Evolutionary conservation across 805 yeast genomes (phyloP), one percentile per base, ranked within the genome.

Genomic region (Ogataea trehaloabstinens): DNA sequence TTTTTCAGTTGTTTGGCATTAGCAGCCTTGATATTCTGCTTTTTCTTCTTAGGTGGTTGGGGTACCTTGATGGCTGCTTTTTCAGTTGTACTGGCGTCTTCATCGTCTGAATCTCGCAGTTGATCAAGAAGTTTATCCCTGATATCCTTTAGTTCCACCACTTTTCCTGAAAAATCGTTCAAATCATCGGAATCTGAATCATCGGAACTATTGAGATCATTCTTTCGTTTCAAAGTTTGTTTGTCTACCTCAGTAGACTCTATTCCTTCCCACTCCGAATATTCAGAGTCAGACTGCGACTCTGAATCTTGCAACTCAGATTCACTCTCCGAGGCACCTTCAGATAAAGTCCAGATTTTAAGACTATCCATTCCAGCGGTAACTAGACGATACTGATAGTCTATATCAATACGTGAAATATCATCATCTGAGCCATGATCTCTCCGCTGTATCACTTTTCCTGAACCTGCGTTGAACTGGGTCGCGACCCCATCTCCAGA

Each of bases 341-440:
- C 38, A 3, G 40, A 51, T 20, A 61, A 65, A 8, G 74, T 68
- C 98, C 98, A 91, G 5, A 91, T 67, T 51, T 81, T 83, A 41
- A 91, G 66, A 19, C 73, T 70, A 33, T 85, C 91, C 89, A 90
- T 83, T 16, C 96, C 93, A 5, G 84, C 88, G 58, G 85, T 80
- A 3, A 85, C 77, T 38, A 89, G 65, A 43, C 96, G 73, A 55
- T 88, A 93, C 40, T 83, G 84, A 48, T 58, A 78, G 59, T 91
- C 99, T 38, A 87, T 67, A 55, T 89, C 97, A 46, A 91, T 65
- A 31, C 74, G 70, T 0, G 76, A 72, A 2, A 88, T 91, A 47
- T 87, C 96, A 56, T 90, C 98, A 3, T 66, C 58, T 5, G 63
- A 58, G 12, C 84, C 76, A 55, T 89, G 96, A 6, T 71, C 70